Evolutionary conservation across 306 rosid genomes (phyloP), one percentile per base, ranked within the genome.

Genomic region (Vicia villosa): DNA sequence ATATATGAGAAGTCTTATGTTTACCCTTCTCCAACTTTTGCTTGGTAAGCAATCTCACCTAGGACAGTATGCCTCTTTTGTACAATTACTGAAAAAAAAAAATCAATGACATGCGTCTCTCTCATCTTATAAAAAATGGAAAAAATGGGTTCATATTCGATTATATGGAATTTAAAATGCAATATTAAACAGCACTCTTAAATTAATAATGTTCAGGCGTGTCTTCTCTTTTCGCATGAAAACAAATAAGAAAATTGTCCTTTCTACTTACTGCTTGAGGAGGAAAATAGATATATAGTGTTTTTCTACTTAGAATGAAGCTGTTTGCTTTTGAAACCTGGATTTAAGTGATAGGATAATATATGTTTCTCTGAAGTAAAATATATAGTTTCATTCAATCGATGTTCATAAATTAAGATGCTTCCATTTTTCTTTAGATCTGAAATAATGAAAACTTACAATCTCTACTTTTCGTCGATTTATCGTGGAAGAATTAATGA

Each of bases 1-100:
- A 78, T 88, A 75, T 94, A 94, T 77, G 97, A 87, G 90, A 94
- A 87, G 72, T 94, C 98, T 76, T 83, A 76, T 58, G 84, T 83
- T n/a, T 83, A 83, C 63, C 87, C 87, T 9, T 79, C 87, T 45
- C 78, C 91, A 76, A 79, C 79, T 78, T 78, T 83, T 72, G 92
- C 40, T 45, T 77, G 99, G 99, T 95, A 95, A 45, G 85, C 1
- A 12, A 8, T 14, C 78, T 61, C 58, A 56, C 56, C 63, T 63
- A 30, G 30, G 49, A 36, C 68, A 65, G 42, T 38, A 12, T 49
- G 38, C 3, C 89, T 57, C 10, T 13, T 64, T 63, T 62, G 30
- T 66, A 28, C 15, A 15, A 21, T 68, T 22, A 8, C 73, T 49
- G 11, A 10, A 26, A 61, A 59, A 59, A 50, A 26, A 61, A 59